phyloP scores from a whole-genome alignment of 2,329 filamentous ascomycete species.

The Helminthosporium solani region DNA sequence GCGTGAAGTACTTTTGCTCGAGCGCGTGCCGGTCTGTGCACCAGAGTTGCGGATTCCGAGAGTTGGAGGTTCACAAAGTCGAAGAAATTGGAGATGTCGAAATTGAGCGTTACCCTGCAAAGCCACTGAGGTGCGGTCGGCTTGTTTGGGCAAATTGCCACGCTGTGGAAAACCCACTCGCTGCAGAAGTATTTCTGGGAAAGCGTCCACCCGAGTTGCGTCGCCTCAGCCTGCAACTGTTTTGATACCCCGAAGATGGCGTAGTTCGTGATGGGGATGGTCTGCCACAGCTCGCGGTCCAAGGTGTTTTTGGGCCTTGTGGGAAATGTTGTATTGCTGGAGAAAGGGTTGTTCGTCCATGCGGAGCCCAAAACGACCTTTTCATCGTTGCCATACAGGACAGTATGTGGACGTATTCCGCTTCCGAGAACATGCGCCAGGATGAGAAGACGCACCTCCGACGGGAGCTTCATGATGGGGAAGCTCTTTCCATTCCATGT shows the following conservation, averaged over 20 bases:
- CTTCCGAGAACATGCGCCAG: constrained; percentile 2
- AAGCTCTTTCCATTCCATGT: constrained; percentile 1
- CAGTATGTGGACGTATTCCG: not conserved
- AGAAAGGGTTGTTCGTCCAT: not conserved
- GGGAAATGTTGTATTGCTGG: not conserved
- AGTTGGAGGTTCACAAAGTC: not conserved
- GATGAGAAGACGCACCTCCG: not conserved
- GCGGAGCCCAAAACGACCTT: not conserved
- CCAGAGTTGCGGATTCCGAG: not conserved
- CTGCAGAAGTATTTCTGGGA: constrained; percentile 2
- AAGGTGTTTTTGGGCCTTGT: not conserved
- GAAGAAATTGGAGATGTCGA: constrained; percentile 1
- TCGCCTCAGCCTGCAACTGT: constrained; percentile 7
- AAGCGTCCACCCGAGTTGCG: constrained; percentile 1
- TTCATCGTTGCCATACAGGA: not conserved
- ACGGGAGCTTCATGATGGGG: constrained; percentile 1
- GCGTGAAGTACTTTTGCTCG: not conserved
- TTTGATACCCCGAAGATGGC: constrained; percentile 13
- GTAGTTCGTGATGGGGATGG: constrained; percentile 9
- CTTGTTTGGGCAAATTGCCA: not conserved
- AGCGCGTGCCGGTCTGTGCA: not conserved
- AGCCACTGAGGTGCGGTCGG: not conserved
- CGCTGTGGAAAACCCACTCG: not conserved
- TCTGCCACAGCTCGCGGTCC: too few relatives aligned
- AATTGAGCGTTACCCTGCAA: constrained; percentile 1